A percentile compares a stretch with the other conserved stretches of the same genome.
Evolutionary conservation across 176 grass and related monocot species (phyloP).

Genomic region (Elaeis guineensis): DNA sequence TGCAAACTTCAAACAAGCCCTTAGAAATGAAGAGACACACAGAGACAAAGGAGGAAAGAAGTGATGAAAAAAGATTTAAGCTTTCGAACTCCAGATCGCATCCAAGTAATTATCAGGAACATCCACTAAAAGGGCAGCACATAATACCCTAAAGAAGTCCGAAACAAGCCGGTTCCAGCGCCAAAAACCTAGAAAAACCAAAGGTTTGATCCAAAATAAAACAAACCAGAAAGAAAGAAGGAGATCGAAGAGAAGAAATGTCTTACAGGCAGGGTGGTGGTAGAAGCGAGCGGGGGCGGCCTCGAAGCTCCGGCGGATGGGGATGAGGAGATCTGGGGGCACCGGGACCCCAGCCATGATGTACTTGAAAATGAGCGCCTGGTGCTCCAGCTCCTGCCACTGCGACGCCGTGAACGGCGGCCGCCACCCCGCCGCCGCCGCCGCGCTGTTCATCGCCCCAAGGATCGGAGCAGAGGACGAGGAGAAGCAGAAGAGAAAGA

Average conservation of each 20-base stretch:
- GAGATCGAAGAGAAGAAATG: constrained; percentile 1
- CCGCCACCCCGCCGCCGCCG: constrained; percentile 18
- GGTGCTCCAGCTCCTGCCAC: constrained; percentile 37
- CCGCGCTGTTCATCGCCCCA: constrained; percentile 21
- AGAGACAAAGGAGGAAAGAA: no score
- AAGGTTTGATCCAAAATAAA: no score
- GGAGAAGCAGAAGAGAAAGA: background rate
- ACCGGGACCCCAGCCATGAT: constrained; percentile 13
- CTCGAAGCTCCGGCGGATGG: constrained; percentile 18
- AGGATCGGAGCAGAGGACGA: background rate
- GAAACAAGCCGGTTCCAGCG: no score
- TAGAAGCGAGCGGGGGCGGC: constrained; percentile 6
- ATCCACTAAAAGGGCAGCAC: no score
- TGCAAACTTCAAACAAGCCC: no score
- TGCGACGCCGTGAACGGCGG: constrained; percentile 28
- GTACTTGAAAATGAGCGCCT: constrained; percentile 28
- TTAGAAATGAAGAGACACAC: no score
- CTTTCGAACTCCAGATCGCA: no score
- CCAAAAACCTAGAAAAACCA: no score
- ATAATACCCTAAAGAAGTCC: no score
- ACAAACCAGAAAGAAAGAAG: no score
- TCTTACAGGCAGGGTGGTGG: constrained; percentile 32
- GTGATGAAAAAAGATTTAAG: no score
- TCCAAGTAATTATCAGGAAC: no score
- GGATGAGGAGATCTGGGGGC: constrained; percentile 14